phyloP scores from a whole-genome alignment of 2,329 filamentous ascomycete species.

The Neospermospora avenae region DNA sequence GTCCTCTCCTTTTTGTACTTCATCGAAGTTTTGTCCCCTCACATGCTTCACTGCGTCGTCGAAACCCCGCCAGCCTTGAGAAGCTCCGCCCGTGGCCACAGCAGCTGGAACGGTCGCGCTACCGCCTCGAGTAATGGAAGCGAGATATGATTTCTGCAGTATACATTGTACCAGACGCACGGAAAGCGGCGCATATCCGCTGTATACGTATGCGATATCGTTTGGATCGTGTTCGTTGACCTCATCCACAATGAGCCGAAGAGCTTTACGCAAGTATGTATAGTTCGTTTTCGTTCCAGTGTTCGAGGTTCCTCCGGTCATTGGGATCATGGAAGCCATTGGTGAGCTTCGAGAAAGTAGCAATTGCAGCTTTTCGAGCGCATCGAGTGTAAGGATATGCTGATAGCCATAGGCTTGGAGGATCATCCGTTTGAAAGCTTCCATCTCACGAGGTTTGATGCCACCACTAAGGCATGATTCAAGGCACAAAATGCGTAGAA shows the following conservation, averaged over 20 bases:
- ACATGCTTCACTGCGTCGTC: conserved; percentile 89
- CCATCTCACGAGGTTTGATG: conserved; percentile 82
- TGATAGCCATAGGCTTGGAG: conserved; percentile 94
- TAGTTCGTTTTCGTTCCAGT: conserved; percentile 82
- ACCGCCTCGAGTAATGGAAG: conserved; percentile 65
- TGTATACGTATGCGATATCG: conserved; percentile 97
- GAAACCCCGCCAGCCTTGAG: conserved; percentile 88
- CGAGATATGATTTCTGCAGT: conserved; percentile 82
- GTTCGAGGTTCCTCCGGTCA: conserved; percentile 54
- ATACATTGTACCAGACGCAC: conserved; percentile 89
- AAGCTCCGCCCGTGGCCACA: conserved; percentile 48
- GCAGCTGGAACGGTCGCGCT: conserved; percentile 45
- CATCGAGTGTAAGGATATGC: conserved; percentile 84
- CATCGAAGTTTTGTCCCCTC: conserved; percentile 84
- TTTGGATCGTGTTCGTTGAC: conserved; percentile 93
- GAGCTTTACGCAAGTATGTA: conserved; percentile 76
- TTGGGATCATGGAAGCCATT: conserved; percentile 76
- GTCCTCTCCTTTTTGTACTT: conserved; percentile 87
- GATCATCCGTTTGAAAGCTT: conserved; percentile 82
- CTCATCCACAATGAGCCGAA: conserved; percentile 90
- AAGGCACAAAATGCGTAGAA: conserved; percentile 82
- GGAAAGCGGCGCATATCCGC: conserved; percentile 90
- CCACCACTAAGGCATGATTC: conserved; percentile 90
- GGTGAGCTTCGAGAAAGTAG: conserved; percentile 75
- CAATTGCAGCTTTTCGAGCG: conserved; percentile 84